Percentiles rank a stretch among this genome's conserved stretches.
phyloP scores from a whole-genome alignment of 176 grass and related monocot genomes.

The Aegilops bicornis region DNA sequence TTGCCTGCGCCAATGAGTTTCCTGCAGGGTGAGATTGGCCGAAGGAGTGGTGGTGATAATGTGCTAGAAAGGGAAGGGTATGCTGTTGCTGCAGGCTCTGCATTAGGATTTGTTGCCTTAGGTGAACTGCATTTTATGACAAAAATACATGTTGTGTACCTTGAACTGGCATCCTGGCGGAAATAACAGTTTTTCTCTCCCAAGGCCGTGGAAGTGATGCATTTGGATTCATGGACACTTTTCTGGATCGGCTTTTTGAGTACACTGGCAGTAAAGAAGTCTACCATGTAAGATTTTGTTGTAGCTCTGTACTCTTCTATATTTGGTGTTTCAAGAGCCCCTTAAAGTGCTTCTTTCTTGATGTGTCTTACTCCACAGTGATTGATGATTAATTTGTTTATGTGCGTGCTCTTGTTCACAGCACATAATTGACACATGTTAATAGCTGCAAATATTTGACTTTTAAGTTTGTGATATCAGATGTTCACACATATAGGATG shows the following conservation, averaged over 20 bases:
- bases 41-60: constrained; percentile 97
- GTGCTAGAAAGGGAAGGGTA: constrained; percentile 99
- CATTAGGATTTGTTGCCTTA: constrained; percentile 90
- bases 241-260: constrained; percentile 85
- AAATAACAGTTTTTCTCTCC: constrained; percentile 32
- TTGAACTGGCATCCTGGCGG: neutral
- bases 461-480: constrained; percentile 8
- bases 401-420: neutral
- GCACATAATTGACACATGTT: neutral
- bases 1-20: neutral
- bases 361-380: constrained; percentile 11
- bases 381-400: constrained; percentile 6
- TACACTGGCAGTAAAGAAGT: constrained; percentile 87
- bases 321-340: constrained; percentile 13
- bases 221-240: constrained; percentile 79
- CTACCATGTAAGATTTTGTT: constrained; percentile 56
- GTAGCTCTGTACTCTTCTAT: neutral
- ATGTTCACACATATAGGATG: constrained; percentile 18
- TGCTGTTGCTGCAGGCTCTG: constrained; percentile 95
- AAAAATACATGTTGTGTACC: constrained; percentile 26
- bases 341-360: constrained; percentile 10
- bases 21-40: constrained; percentile 91
- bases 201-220: constrained; percentile 71
- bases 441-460: constrained; percentile 13
- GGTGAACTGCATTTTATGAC: constrained; percentile 50